phyloP scores from a whole-genome alignment of 202 grass and related monocot genomes.

The Saccharum hybrid region DNA sequence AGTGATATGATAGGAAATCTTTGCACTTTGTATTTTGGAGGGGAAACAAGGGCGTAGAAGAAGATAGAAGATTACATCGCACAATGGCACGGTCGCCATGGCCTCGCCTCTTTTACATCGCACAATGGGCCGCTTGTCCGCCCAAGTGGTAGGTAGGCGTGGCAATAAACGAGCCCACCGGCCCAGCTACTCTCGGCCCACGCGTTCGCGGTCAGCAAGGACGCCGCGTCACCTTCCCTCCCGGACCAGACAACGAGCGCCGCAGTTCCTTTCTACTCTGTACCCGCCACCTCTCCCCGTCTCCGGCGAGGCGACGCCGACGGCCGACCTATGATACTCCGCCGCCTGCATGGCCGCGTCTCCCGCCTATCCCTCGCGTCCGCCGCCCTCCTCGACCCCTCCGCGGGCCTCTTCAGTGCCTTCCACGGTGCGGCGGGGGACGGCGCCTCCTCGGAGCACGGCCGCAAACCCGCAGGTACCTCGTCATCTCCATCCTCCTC shows the following conservation, averaged over 20 bases:
- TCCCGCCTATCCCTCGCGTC: slow-evolving; percentile 9
- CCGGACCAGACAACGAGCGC: neutral
- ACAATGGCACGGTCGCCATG: too few species aligned
- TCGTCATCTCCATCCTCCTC: neutral
- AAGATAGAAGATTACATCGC: too few species aligned
- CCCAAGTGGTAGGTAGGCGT: too few species aligned
- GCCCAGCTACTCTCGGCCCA: neutral
- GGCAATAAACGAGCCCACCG: neutral
- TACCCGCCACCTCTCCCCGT: slow-evolving; percentile 15
- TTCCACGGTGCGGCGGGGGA: slow-evolving; percentile 23
- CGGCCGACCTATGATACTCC: slow-evolving; percentile 43
- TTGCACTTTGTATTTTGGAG: too few species aligned
- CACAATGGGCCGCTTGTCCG: neutral
- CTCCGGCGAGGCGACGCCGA: neutral
- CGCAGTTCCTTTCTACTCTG: neutral
- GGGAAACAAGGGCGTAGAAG: too few species aligned
- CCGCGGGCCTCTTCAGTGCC: neutral
- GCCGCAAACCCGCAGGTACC: slow-evolving; percentile 15
- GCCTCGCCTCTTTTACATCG: neutral
- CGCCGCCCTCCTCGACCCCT: neutral
- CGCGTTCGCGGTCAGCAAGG: slow-evolving; percentile 21
- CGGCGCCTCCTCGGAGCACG: neutral
- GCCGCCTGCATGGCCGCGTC: neutral
- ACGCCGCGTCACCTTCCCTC: slow-evolving; percentile 48
- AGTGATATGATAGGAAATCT: too few species aligned